phyloP scores from a whole-genome alignment of 1,284 basidiomycete species.

The Leccinum cinnamomeum region DNA sequence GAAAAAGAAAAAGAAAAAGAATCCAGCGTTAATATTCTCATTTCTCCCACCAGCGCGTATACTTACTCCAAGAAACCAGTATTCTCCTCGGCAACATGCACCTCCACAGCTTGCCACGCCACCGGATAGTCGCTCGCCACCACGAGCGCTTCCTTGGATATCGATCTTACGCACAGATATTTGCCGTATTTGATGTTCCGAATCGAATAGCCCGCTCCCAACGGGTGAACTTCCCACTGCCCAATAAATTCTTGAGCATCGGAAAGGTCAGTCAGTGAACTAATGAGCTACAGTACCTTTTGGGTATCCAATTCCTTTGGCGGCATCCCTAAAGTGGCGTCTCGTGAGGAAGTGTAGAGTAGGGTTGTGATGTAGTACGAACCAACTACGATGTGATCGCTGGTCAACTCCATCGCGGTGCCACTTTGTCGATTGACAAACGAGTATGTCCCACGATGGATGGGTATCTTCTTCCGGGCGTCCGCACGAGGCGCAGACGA shows the following conservation, averaged over 20 bases:
- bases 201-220: constrained; percentile 32
- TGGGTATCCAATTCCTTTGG: constrained; percentile 30
- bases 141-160: constrained; percentile 20
- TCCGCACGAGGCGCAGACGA: constrained; percentile 14
- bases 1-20: not conserved
- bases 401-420: constrained; percentile 34
- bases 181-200: constrained; percentile 37
- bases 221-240: constrained; percentile 32
- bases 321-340: constrained; percentile 26
- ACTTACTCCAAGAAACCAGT: constrained; percentile 32
- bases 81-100: constrained; percentile 30
- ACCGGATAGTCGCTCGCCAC: constrained; percentile 30
- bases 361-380: not conserved
- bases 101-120: constrained; percentile 31
- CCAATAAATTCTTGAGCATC: not conserved
- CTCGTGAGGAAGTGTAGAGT: constrained; percentile 4
- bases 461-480: constrained; percentile 23
- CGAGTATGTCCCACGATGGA: constrained; percentile 35
- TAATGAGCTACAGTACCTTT: constrained; percentile 21
- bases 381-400: constrained; percentile 29
- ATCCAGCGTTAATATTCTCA: not conserved
- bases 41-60: not conserved
- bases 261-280: not conserved
- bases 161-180: constrained; percentile 28
- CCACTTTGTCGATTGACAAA: constrained; percentile 35